Evolutionary conservation across 306 rosid genomes (phyloP).

Genomic region (Elaeagnus macrophylla): DNA sequence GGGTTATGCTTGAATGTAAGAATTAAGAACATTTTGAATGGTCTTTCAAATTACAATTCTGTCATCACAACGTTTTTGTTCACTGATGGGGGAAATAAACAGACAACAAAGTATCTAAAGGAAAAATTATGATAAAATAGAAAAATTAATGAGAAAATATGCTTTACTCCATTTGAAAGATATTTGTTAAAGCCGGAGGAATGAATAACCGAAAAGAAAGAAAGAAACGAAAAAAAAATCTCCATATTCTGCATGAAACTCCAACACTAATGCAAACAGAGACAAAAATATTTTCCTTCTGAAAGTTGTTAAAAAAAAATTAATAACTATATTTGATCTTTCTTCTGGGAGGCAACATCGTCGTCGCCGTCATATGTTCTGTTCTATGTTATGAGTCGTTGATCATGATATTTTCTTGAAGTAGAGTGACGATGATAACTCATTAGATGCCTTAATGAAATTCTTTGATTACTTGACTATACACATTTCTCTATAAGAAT

Average conservation of each 20-base stretch:
- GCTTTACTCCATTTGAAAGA: constrained; percentile 22
- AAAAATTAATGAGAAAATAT: constrained; percentile 10
- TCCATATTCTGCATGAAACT: constrained; percentile 28
- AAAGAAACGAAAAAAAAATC: constrained; percentile 33
- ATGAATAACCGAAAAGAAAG: constrained; percentile 9
- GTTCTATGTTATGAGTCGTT: constrained; percentile 12
- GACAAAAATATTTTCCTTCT: constrained; percentile 21
- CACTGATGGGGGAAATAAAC: too few relatives aligned
- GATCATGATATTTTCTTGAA: constrained; percentile 17
- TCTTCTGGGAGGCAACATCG: constrained; percentile 25
- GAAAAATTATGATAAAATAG: neutral
- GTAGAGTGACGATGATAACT: constrained; percentile 25
- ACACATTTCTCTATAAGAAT: constrained; percentile 29
- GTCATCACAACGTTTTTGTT: too few relatives aligned
- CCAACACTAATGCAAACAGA: constrained; percentile 29
- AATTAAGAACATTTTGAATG: too few relatives aligned
- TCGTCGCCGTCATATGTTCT: constrained; percentile 19
- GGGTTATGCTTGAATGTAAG: too few relatives aligned
- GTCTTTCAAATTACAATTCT: too few relatives aligned
- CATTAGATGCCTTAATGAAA: constrained; percentile 27
- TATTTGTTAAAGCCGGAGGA: constrained; percentile 18
- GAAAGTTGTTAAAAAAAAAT: constrained; percentile 6
- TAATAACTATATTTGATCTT: constrained; percentile 19
- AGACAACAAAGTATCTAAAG: neutral
- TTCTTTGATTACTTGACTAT: constrained; percentile 40